A percentile compares a stretch with the other conserved stretches of the same genome.
Conservation (phyloP, 2,329 filamentous ascomycete genomes). For the Trematosphaeria pertusa region DNA sequence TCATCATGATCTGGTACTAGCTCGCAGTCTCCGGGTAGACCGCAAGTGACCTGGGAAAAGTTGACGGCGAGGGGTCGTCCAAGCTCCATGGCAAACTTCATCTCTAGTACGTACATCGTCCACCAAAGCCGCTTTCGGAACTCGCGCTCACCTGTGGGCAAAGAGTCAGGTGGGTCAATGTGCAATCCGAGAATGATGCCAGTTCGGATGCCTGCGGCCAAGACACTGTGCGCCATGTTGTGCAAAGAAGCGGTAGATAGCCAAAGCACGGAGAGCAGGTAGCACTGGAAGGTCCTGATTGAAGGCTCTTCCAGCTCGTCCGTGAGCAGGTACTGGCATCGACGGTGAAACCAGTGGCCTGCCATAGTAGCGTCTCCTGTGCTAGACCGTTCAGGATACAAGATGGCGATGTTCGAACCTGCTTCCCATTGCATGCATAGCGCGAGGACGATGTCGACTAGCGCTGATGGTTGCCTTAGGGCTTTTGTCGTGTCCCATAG, state of each 20-base stretch:
- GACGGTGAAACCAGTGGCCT: slow-evolving; percentile 56
- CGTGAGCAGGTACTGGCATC: slow-evolving; percentile 54
- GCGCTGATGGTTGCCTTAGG: slow-evolving; percentile 53
- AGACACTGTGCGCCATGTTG: slow-evolving; percentile 55
- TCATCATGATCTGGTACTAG: not conserved
- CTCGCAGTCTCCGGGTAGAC: slow-evolving; percentile 44
- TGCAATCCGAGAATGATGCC: slow-evolving; percentile 59
- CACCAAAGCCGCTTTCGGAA: slow-evolving; percentile 59
- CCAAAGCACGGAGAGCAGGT: slow-evolving; percentile 55
- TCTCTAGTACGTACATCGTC: slow-evolving; percentile 55
- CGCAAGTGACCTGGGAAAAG: slow-evolving; percentile 43
- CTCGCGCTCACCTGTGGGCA: slow-evolving; percentile 47
- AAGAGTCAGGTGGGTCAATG: slow-evolving; percentile 50
- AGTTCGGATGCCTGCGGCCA: slow-evolving; percentile 52
- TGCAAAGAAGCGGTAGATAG: slow-evolving; percentile 57
- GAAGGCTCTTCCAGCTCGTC: slow-evolving; percentile 58
- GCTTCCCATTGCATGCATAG: slow-evolving; percentile 58
- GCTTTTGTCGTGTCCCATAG: slow-evolving; percentile 26
- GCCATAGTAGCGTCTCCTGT: slow-evolving; percentile 45
- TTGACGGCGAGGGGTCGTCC: slow-evolving; percentile 54
- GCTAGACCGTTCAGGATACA: slow-evolving; percentile 38
- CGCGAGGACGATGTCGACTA: slow-evolving; percentile 62
- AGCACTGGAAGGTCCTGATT: slow-evolving; percentile 57
- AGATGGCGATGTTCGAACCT: slow-evolving; percentile 12
- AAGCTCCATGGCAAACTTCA: slow-evolving; percentile 56